Percentiles rank a stretch among this genome's conserved stretches.
Evolutionary conservation across 345 rosid genomes (phyloP).

Genomic region (Citrus trifoliata): DNA sequence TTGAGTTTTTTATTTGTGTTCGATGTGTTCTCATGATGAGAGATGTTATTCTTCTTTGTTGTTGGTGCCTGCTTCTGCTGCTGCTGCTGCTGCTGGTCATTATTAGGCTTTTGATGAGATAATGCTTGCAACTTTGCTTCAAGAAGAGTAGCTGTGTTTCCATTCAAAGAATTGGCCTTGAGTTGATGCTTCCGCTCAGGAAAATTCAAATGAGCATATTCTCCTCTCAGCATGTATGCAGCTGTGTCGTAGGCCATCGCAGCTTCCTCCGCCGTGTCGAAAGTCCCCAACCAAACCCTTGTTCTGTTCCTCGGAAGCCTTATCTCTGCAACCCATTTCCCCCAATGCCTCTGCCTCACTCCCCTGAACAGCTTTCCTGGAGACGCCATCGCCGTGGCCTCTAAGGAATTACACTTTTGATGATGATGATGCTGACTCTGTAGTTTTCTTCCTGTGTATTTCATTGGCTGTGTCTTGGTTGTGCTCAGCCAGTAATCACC

Average conservation of each 20-base stretch:
- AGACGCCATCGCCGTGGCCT: constrained; percentile 14
- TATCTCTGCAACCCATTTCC: constrained; percentile 99
- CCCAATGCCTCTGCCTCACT: constrained; percentile 97
- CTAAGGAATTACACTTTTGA: constrained; percentile 21
- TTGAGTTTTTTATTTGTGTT: background rate
- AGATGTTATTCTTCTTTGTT: background rate
- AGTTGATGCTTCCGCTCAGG: constrained; percentile 68
- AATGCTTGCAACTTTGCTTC: constrained; percentile 68
- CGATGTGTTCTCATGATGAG: background rate
- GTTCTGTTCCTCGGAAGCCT: constrained; percentile 88
- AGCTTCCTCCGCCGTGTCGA: constrained; percentile 90
- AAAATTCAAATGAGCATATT: constrained; percentile 83
- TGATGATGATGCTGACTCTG: constrained; percentile 31
- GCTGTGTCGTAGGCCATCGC: constrained; percentile 93
- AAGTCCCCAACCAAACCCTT: constrained; percentile 97
- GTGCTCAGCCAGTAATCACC: constrained; percentile 54
- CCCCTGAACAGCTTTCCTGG: constrained; percentile 79
- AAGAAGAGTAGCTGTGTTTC: constrained; percentile 56
- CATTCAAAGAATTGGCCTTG: constrained; percentile 39
- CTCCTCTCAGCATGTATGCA: constrained; percentile 82
- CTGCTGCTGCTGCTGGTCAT: background rate
- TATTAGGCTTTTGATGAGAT: constrained; percentile 24
- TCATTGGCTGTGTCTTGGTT: constrained; percentile 72
- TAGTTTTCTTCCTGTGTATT: constrained; percentile 38
- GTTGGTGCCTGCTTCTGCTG: too few relatives aligned